Base-by-base conservation (phyloP, 768 basidiomycete species). In the Panaeolus cyanescens region DNA sequence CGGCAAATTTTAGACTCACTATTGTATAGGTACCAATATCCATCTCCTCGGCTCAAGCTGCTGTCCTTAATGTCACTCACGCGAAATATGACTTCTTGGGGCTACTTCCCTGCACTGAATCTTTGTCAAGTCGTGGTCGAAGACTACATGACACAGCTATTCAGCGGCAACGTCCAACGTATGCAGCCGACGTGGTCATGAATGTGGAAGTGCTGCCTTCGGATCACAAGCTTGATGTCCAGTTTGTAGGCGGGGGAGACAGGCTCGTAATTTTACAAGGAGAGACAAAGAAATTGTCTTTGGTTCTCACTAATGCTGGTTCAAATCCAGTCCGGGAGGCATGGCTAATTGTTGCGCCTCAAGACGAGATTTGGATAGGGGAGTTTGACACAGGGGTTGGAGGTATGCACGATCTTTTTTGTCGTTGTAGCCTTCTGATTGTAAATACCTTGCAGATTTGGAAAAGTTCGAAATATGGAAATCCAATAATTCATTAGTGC, bases 111-210 rank as follows among this genome's bases (percentile, higher is more conserved):
- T 79, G 81, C 25, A 79, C 71, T 0, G 95, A 96, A 71, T 75
- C 86, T 1, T 79, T 95, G 2, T 79, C 85, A 8, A 80, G 79
- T 32, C 88, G 86, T n/a, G 95, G 95, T 13, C 85, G 80, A 45
- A 80, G 95, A 55, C 77, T 97, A 10, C 86, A 95, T 56, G 85
- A 87, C 57, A 95, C 94, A 2, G 80, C 83, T 31, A 76, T 83
- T 13, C 91, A 96, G 66, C 79, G 88, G 50, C 85, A 89, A 64
- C 80, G 71, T 30, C 85, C 85, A 10, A 84, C 85, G 2, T 96
- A 96, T 70, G 89, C 87, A 9, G 81, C 87, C 9, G 90, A 96
- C 69, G 71, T 83, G 6, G 66, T 83, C 32, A 79, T 92, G 64
- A 78, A 77, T 33, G 78, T 90, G 5, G 79, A 85, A 10, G 83